phyloP scores from a whole-genome alignment of 177 flowering plant species.

The Telopea speciosissima region DNA sequence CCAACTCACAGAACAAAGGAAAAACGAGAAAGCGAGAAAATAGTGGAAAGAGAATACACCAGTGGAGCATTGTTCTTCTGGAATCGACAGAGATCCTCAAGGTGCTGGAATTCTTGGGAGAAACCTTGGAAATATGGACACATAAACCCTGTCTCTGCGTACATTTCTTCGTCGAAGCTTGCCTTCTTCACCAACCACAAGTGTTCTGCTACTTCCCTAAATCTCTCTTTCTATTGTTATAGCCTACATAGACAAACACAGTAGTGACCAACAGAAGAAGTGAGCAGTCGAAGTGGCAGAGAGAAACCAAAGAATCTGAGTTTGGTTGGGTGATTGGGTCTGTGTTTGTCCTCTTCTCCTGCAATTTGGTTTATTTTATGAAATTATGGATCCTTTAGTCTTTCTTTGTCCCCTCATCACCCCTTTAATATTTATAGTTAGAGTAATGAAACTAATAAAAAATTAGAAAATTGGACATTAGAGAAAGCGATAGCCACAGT shows the following conservation, averaged over 20 bases:
- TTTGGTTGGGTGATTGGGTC: background rate
- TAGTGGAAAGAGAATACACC: slow-evolving; percentile 11
- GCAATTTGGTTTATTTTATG: too few relatives aligned
- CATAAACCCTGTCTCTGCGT: slow-evolving; percentile 22
- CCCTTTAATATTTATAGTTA: too few relatives aligned
- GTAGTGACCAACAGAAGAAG: background rate
- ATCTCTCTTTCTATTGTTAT: background rate
- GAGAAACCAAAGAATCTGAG: background rate
- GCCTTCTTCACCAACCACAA: background rate
- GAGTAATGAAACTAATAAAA: background rate
- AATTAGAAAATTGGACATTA: too few relatives aligned
- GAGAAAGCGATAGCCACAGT: background rate
- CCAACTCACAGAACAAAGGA: background rate
- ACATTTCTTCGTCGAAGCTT: slow-evolving; percentile 15
- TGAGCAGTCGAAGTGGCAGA: background rate
- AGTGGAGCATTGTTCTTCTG: slow-evolving; percentile 14
- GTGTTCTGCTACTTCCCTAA: background rate
- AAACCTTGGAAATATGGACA: slow-evolving; percentile 24
- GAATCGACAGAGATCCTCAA: slow-evolving; percentile 17
- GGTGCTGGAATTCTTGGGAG: slow-evolving; percentile 16
- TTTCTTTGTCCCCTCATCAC: background rate
- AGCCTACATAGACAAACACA: too few relatives aligned
- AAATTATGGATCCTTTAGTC: background rate
- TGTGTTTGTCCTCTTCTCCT: background rate
- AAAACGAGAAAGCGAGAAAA: background rate